Evolutionary conservation across 257 asterid genomes (phyloP).

Genomic region (Gardenia jasminoides): DNA sequence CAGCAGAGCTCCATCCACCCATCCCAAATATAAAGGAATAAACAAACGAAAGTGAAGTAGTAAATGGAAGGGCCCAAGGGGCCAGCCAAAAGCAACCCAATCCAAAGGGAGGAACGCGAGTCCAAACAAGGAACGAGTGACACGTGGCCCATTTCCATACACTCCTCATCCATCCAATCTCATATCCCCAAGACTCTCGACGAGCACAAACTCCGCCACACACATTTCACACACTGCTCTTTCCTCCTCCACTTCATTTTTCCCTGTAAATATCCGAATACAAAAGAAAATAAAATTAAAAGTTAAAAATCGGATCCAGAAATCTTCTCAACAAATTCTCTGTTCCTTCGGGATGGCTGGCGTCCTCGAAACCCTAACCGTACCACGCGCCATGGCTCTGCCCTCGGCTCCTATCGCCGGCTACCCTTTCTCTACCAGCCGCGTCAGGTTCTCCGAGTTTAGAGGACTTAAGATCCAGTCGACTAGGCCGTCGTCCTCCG

Average conservation of each 20-base stretch:
- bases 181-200: too few species aligned
- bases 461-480: constrained; percentile 64
- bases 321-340: constrained; percentile 25
- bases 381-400: constrained; percentile 67
- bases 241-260: constrained; percentile 24
- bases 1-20: too few species aligned
- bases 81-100: too few species aligned
- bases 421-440: constrained; percentile 29
- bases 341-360: constrained; percentile 47
- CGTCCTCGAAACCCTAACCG: constrained; percentile 56
- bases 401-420: constrained; percentile 48
- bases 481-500: constrained; percentile 36
- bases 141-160: too few species aligned
- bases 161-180: too few species aligned
- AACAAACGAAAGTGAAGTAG: too few species aligned
- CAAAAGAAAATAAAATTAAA: neutral
- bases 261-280: constrained; percentile 5
- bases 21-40: too few species aligned
- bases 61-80: too few species aligned
- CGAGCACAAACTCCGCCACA: too few species aligned
- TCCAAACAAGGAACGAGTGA: too few species aligned
- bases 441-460: constrained; percentile 55
- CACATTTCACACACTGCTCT: constrained; percentile 11
- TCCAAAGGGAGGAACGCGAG: too few species aligned
- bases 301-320: neutral